Evolutionary conservation across 495 filamentous ascomycete species (phyloP).

Genomic region (Daldinia decipiens): DNA sequence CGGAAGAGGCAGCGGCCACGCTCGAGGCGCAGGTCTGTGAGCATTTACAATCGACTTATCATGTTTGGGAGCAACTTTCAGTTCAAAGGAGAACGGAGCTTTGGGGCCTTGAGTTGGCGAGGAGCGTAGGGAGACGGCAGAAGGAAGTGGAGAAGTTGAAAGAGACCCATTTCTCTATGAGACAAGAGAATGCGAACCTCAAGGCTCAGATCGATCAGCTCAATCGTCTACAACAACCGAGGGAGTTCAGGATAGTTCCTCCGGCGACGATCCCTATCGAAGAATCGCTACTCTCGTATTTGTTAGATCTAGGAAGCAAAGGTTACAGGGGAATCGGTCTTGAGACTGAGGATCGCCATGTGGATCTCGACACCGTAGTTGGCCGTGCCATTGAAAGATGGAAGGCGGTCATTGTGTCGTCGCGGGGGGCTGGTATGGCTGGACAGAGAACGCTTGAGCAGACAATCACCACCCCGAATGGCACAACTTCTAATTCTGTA

Average conservation of each 20-base stretch:
- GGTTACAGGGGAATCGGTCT: slow-evolving; percentile 50
- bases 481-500: slow-evolving; percentile 23
- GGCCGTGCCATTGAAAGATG: slow-evolving; percentile 61
- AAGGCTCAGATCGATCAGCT: slow-evolving; percentile 75
- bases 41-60: slow-evolving; percentile 76
- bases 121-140: slow-evolving; percentile 73
- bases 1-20: slow-evolving; percentile 54
- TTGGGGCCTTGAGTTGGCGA: slow-evolving; percentile 83
- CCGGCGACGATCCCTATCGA: slow-evolving; percentile 70
- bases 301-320: slow-evolving; percentile 49
- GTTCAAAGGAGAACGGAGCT: slow-evolving; percentile 66
- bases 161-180: slow-evolving; percentile 67
- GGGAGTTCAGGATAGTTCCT: slow-evolving; percentile 73
- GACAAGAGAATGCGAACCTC: slow-evolving; percentile 78
- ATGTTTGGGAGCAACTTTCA: slow-evolving; percentile 72
- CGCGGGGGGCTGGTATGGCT: slow-evolving; percentile 51
- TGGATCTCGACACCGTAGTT: slow-evolving; percentile 58
- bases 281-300: slow-evolving; percentile 50
- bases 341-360: slow-evolving; percentile 54
- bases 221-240: slow-evolving; percentile 72
- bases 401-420: slow-evolving; percentile 61
- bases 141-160: slow-evolving; percentile 72
- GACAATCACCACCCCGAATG: slow-evolving; percentile 29
- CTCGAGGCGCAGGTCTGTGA: slow-evolving; percentile 70
- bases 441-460: slow-evolving; percentile 50